Evolutionary conservation across 2,329 filamentous ascomycete species (phyloP).

Genomic region (Botrytis porri): DNA sequence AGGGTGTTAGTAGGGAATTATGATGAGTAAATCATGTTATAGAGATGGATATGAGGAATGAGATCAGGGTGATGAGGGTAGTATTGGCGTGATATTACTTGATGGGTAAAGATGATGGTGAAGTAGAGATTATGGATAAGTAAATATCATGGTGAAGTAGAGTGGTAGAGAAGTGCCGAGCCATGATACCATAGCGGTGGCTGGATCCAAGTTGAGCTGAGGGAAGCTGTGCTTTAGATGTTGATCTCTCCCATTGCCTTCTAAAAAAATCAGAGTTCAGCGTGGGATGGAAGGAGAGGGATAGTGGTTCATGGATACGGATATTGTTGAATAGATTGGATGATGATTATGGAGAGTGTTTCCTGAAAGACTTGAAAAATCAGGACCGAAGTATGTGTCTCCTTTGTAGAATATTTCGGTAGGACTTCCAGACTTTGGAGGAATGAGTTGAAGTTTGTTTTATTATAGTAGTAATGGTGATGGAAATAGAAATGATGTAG

Average conservation of each 20-base stretch:
- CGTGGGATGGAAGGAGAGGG: neutral
- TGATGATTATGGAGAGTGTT: neutral
- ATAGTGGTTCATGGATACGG: neutral
- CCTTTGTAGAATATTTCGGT: neutral
- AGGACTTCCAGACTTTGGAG: neutral
- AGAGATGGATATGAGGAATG: no score
- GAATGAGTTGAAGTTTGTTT: neutral
- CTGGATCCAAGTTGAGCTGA: neutral
- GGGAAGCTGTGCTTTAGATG: neutral
- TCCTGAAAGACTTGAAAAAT: neutral
- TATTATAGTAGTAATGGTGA: neutral
- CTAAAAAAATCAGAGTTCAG: neutral
- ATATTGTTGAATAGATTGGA: neutral
- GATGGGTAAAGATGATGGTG: no score
- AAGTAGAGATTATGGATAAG: no score
- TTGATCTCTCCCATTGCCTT: neutral
- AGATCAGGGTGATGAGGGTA: no score
- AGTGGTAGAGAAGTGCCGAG: neutral
- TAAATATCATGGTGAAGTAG: neutral
- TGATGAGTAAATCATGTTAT: no score
- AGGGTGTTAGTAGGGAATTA: no score
- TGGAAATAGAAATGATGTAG: neutral
- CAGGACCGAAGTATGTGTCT: neutral
- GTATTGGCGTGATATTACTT: no score
- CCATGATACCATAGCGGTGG: neutral